Conservation (phyloP, 2,329 filamentous ascomycete species). For the Waltergamsia citrina region DNA sequence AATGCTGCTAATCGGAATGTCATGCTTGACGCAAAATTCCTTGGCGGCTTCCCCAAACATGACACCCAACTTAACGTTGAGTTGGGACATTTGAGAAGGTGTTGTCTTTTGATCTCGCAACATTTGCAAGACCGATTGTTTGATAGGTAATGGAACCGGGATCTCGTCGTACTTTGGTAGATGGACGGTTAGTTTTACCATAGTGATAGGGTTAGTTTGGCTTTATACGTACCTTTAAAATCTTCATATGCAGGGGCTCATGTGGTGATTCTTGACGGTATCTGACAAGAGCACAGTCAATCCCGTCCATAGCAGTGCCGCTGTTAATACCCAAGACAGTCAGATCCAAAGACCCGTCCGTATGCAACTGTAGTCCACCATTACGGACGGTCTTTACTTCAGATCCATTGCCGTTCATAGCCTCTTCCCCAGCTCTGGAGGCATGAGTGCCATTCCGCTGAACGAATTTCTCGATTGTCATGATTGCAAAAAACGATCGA, state of each 20-base stretch:
- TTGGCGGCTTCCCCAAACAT: constrained; percentile 6
- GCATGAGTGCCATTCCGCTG: too few relatives aligned
- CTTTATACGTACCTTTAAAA: constrained; percentile 4
- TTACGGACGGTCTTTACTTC: background rate
- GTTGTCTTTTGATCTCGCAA: constrained; percentile 5
- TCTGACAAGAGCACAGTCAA: constrained; percentile 7
- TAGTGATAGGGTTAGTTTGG: too few relatives aligned
- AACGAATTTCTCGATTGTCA: too few relatives aligned
- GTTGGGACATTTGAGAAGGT: constrained; percentile 6
- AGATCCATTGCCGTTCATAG: background rate
- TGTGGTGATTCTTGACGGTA: constrained; percentile 5
- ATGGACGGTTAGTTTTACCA: too few relatives aligned
- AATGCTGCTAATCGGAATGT: constrained; percentile 19
- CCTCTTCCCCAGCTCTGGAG: too few relatives aligned
- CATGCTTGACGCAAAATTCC: constrained; percentile 4
- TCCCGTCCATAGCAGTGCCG: constrained; percentile 8
- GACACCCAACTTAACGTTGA: constrained; percentile 7
- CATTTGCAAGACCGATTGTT: constrained; percentile 7
- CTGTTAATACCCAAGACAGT: constrained; percentile 7
- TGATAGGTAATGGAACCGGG: constrained; percentile 4
- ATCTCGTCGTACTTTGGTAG: constrained; percentile 9
- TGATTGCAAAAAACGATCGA: too few relatives aligned
- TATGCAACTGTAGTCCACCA: too few relatives aligned
- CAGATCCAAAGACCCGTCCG: constrained; percentile 6
- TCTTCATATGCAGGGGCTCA: constrained; percentile 6